phyloP scores from a whole-genome alignment of 2,329 filamentous ascomycete genomes.

The Aureobasidium musti region DNA sequence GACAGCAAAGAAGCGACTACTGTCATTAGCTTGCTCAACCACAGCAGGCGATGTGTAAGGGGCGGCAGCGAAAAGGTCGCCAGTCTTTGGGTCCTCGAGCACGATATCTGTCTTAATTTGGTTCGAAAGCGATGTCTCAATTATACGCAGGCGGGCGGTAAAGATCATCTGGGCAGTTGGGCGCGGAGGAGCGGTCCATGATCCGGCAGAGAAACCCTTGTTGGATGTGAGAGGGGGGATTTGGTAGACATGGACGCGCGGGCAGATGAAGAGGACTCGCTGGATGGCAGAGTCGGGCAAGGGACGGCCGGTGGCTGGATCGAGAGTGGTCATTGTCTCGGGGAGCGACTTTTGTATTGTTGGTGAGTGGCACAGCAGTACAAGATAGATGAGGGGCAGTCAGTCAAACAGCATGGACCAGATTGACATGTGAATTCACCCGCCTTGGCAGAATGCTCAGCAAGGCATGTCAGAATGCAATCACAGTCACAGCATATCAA shows the following conservation, averaged over 20 bases:
- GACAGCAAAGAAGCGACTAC: conserved; percentile 80
- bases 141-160: conserved; percentile 70
- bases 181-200: conserved; percentile 70
- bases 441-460: conserved; percentile 9
- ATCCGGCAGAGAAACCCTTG: conserved; percentile 74
- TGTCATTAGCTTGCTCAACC: conserved; percentile 78
- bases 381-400: neutral
- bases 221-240: conserved; percentile 78
- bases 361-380: neutral
- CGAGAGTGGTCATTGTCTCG: conserved; percentile 61
- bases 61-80: conserved; percentile 78
- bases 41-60: conserved; percentile 68
- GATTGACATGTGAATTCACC: neutral
- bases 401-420: neutral
- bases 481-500: neutral
- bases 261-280: conserved; percentile 75
- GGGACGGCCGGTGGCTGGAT: conserved; percentile 69
- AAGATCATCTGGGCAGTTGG: conserved; percentile 74
- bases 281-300: conserved; percentile 78
- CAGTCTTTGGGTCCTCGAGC: conserved; percentile 72
- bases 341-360: neutral
- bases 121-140: conserved; percentile 40
- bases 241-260: conserved; percentile 79
- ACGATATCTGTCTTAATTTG: conserved; percentile 70
- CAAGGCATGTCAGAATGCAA: neutral